Percentiles rank a stretch among this genome's conserved stretches.
These are phyloP conservation scores for Pleurotus salmoneostramineus DNA, from an alignment of 768 basidiomycete genomes.

Conservation along the genomic window DNA sequence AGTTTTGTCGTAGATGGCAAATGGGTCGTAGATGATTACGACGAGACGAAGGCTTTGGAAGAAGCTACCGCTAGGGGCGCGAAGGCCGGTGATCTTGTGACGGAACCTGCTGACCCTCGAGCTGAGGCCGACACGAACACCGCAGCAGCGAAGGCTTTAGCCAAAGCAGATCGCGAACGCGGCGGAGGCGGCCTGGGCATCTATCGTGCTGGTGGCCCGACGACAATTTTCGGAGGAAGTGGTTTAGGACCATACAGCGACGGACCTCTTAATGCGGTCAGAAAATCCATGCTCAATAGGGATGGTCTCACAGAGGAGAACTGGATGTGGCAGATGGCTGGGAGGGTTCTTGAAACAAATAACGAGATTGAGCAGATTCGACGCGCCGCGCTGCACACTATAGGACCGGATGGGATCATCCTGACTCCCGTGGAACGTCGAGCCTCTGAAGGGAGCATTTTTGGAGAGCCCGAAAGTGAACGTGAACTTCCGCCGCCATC, in stretches of 20 bases:
- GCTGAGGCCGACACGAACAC: conserved; percentile 32
- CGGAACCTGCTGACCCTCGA: conserved; percentile 75
- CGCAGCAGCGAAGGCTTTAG: conserved; percentile 18
- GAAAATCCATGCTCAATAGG: conserved; percentile 73
- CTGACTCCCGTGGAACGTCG: conserved; percentile 22
- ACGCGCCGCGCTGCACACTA: conserved; percentile 46
- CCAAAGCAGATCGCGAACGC: conserved; percentile 44
- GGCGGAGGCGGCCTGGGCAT: conserved; percentile 58
- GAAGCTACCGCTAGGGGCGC: conserved; percentile 81
- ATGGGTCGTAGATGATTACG: conserved; percentile 96
- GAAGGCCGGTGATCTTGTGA: conserved; percentile 78
- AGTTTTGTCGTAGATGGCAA: conserved; percentile 61
- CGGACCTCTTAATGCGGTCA: conserved; percentile 79
- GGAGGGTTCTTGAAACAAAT: conserved; percentile 58
- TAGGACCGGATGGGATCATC: conserved; percentile 38
- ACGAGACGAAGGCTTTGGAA: conserved; percentile 77
- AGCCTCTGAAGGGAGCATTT: conserved; percentile 20
- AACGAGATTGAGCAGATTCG: conserved; percentile 61
- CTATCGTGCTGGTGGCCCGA: conserved; percentile 89
- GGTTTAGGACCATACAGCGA: conserved; percentile 90
- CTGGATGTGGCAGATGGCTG: conserved; percentile 86
- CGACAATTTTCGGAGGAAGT: conserved; percentile 82
- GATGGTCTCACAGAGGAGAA: conserved; percentile 85
- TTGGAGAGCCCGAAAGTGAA: conserved; percentile 13
- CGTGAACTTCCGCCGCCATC: conserved; percentile 15